Percentiles rank a stretch among this genome's conserved stretches.
Conservation (phyloP, 2,329 filamentous ascomycete species). For the Beauveria medogensis region DNA sequence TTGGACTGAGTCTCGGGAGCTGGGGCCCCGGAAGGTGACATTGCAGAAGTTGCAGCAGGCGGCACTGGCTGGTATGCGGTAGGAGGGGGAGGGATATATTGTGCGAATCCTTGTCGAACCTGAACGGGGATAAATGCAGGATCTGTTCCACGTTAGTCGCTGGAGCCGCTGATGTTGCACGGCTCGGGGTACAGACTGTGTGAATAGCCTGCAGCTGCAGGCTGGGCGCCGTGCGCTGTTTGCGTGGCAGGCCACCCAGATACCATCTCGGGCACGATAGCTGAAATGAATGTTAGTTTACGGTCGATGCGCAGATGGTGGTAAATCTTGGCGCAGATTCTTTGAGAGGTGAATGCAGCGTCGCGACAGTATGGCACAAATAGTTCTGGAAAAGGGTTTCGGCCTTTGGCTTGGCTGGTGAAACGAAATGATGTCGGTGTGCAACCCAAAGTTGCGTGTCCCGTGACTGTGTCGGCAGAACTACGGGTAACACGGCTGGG, state of each 20-base stretch:
- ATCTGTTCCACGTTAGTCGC: conserved; percentile 25
- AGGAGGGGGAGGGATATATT: conserved; percentile 32
- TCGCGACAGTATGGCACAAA: background rate
- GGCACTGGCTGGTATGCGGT: conserved; percentile 18
- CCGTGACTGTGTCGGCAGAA: conserved; percentile 9
- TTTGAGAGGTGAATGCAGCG: background rate
- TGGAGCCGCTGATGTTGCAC: background rate
- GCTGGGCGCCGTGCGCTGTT: conserved; percentile 33
- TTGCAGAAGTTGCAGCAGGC: conserved; percentile 18
- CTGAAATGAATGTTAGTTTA: conserved; percentile 14
- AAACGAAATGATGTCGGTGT: background rate
- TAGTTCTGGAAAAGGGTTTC: background rate
- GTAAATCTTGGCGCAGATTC: background rate
- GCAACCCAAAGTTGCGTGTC: background rate
- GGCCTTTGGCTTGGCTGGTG: background rate
- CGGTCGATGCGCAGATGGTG: background rate
- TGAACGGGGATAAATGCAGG: conserved; percentile 54
- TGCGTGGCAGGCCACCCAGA: conserved; percentile 29
- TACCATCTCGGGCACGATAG: conserved; percentile 23
- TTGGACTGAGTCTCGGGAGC: conserved; percentile 29
- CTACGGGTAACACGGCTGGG: background rate
- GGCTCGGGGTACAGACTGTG: conserved; percentile 25
- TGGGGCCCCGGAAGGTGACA: conserved; percentile 18
- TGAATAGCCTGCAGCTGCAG: conserved; percentile 28
- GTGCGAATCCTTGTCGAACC: conserved; percentile 52